Evolutionary conservation across 2,329 filamentous ascomycete species (phyloP), one percentile per base, ranked within the genome.

Genomic region (Dothistroma septosporum): DNA sequence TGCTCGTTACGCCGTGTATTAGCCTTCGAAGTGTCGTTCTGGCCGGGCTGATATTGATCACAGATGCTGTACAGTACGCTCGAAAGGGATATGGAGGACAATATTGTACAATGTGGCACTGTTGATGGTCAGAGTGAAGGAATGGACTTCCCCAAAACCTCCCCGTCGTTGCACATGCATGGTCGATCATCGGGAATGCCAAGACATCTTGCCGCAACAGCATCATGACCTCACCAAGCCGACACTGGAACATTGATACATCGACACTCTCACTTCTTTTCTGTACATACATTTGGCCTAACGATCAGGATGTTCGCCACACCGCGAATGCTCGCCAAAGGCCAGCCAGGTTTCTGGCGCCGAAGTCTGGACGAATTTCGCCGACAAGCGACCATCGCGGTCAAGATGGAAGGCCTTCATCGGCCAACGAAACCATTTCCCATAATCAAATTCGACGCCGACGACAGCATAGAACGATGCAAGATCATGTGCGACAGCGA

Each of bases 401-500:
- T 90, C 65, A 88, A 83, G 56, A 80, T 89, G 67, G 88, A 92
- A 76, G 87, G 83, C 54, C 80, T 91, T 69, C 86, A 85, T 66
- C 82, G 82, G 28, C 84, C 89, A 24, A 81, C 80, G 1, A 84
- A 83, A 24, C 87, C 89, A 1, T 85, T 84, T 61, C 78, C 82
- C 7, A 81, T 94, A 35, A 83, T 87, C 70, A 78, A 80, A 66
- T 93, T 93, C 76, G 78, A 82, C 48, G 64, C 75, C 12, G 73
- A 77, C 7, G 75, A 77, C 41, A 76, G 77, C 14, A 66, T 80
- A 52, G 70, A 75, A 21, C 68, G 65, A 59, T 82, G 80, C 74
- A 94, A 96, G 75, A 80, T 89, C 66, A 94, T 97, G 87, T 90
- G 87, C 67, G 93, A 99, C 74, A 67, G 63, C 55, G 88, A 93